Evolutionary conservation across 192 early-diverging fungal genomes (phyloP).

Genomic region (Chytriomyces sp.): DNA sequence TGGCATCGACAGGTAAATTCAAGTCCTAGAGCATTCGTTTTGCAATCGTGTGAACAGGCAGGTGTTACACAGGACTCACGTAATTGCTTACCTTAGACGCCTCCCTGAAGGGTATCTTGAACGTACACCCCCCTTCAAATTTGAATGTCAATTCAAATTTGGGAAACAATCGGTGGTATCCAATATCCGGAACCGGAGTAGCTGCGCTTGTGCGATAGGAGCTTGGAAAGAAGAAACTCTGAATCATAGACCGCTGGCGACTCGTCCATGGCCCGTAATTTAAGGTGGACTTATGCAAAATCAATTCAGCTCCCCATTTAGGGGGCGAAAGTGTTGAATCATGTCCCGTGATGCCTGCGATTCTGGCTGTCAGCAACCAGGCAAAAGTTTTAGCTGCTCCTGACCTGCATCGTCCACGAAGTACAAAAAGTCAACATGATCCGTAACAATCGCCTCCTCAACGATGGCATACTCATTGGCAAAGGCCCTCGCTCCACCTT

Average conservation of each 20-base stretch:
- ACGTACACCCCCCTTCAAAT: constrained; percentile 59
- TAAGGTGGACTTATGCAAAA: constrained; percentile 56
- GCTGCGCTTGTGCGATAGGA: constrained; percentile 53
- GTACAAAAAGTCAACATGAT: constrained; percentile 59
- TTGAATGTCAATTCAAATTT: constrained; percentile 61
- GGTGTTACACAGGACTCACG: no score
- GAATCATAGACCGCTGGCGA: constrained; percentile 67
- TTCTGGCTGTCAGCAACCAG: constrained; percentile 38
- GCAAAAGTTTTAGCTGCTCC: neutral
- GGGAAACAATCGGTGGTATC: constrained; percentile 58
- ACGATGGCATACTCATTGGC: constrained; percentile 70
- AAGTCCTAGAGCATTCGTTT: neutral
- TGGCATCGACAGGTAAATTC: no score
- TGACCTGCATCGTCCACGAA: constrained; percentile 69
- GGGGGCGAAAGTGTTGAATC: constrained; percentile 43
- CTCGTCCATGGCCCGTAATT: constrained; percentile 84
- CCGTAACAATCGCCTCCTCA: constrained; percentile 60
- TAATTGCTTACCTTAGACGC: constrained; percentile 61
- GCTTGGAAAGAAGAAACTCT: constrained; percentile 76
- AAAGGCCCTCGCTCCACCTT: neutral
- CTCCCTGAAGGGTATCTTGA: constrained; percentile 71
- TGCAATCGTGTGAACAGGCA: no score
- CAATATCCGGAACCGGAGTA: constrained; percentile 53
- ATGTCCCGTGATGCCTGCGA: constrained; percentile 16
- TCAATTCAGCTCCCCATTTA: constrained; percentile 72